Percentiles rank a stretch among this genome's conserved stretches.
These are phyloP conservation scores for Candida sanyiensis DNA, from an alignment of 805 yeast species.

Conservation along the genomic window DNA sequence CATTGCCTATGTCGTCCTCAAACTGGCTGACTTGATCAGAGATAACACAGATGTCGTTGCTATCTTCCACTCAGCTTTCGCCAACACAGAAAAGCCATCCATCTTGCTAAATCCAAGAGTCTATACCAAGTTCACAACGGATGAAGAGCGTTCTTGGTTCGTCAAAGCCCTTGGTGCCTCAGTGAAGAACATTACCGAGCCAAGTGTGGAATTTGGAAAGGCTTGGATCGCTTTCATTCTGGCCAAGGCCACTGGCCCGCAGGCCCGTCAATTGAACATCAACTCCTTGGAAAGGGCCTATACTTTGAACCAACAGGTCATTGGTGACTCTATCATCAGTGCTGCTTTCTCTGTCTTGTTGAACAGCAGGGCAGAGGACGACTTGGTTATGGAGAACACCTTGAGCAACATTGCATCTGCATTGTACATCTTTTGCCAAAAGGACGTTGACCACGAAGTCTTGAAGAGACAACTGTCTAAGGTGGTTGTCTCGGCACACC, in stretches of 20 bases:
- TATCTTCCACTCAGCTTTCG: conserved; percentile 31
- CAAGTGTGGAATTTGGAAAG: conserved; percentile 28
- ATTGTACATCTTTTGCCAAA: conserved; percentile 33
- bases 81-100: conserved; percentile 39
- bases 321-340: conserved; percentile 39
- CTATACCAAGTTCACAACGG: conserved; percentile 41
- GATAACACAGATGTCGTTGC: conserved; percentile 24
- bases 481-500: conserved; percentile 41
- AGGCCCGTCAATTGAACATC: conserved; percentile 11
- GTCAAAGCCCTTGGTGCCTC: conserved; percentile 38
- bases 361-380: conserved; percentile 11
- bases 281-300: conserved; percentile 30
- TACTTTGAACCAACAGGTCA: conserved; percentile 30
- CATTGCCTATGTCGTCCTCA: conserved; percentile 47
- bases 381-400: conserved; percentile 20
- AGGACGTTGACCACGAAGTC: conserved; percentile 17
- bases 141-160: conserved; percentile 48
- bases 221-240: conserved; percentile 44
- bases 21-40: conserved; percentile 21
- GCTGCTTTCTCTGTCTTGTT: conserved; percentile 34
- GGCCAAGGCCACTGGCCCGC: conserved; percentile 30
- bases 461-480: conserved; percentile 33
- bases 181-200: conserved; percentile 19
- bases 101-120: conserved; percentile 43
- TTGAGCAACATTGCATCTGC: conserved; percentile 32